phyloP scores from a whole-genome alignment of 2,329 filamentous ascomycete species.

The Parafenestella ontariensis region DNA sequence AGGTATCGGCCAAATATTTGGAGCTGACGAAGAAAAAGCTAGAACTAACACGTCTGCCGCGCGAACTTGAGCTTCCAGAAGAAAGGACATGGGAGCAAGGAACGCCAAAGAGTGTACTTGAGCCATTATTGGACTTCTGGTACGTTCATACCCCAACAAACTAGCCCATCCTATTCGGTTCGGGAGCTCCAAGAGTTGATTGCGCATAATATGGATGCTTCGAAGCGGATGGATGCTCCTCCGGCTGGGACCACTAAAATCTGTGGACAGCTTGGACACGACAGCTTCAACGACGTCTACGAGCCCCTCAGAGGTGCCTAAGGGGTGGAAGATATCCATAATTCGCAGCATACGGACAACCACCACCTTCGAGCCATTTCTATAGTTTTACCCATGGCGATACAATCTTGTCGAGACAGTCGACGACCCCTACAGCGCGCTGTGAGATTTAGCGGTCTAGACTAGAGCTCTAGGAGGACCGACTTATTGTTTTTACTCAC shows the following conservation, averaged over 20 bases:
- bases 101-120: slow-evolving; percentile 67
- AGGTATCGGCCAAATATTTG: slow-evolving; percentile 73
- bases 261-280: not conserved
- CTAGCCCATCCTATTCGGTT: not conserved
- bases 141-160: slow-evolving; percentile 35
- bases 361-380: not conserved
- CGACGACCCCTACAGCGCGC: not conserved
- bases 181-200: not conserved
- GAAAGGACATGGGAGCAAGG: slow-evolving; percentile 61
- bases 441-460: too few relatives aligned
- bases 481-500: not conserved
- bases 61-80: slow-evolving; percentile 60
- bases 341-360: too few relatives aligned
- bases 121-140: slow-evolving; percentile 71
- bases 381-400: not conserved
- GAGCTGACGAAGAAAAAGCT: slow-evolving; percentile 72
- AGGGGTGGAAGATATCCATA: not conserved
- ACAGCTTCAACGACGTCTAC: not conserved
- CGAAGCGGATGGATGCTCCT: not conserved
- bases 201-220: not conserved
- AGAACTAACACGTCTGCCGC: slow-evolving; percentile 69
- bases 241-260: not conserved
- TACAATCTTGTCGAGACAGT: not conserved
- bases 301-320: not conserved
- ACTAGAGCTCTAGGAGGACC: not conserved